phyloP scores from a whole-genome alignment of 108 stramenopile species.

The Cyclotella atomus region DNA sequence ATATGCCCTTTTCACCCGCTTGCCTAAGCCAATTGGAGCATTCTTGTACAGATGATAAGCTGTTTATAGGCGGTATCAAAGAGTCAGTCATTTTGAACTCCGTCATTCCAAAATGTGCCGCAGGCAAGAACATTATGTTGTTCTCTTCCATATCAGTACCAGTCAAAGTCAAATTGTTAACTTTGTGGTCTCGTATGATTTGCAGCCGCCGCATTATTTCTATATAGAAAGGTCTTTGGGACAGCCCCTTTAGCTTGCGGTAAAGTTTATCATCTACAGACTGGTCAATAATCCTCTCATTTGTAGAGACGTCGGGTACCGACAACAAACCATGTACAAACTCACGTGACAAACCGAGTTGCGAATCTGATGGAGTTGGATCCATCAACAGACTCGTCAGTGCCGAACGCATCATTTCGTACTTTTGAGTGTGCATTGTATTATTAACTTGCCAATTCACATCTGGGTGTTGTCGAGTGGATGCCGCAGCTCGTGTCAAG shows the following conservation, averaged over 20 bases:
- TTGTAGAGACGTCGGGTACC: not conserved
- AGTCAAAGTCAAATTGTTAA: not conserved
- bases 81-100: not conserved
- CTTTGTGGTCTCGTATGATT: slow-evolving; percentile 8
- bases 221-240: slow-evolving; percentile 9
- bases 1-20: slow-evolving; percentile 21
- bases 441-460: too few species aligned
- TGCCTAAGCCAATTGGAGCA: slow-evolving; percentile 24
- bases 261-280: not conserved
- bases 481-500: too few species aligned
- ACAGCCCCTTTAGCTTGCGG: slow-evolving; percentile 7
- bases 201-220: slow-evolving; percentile 8
- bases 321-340: not conserved
- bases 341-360: not conserved
- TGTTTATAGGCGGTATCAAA: slow-evolving; percentile 10
- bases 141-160: not conserved
- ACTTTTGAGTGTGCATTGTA: not conserved
- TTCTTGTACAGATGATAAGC: slow-evolving; percentile 7
- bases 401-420: not conserved
- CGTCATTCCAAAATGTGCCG: slow-evolving; percentile 23
- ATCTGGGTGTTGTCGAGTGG: too few species aligned
- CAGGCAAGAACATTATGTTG: slow-evolving; percentile 9
- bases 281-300: not conserved
- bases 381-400: not conserved
- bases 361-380: not conserved